phyloP scores from a whole-genome alignment of 495 filamentous ascomycete genomes.

The Penicillium maclennaniae region DNA sequence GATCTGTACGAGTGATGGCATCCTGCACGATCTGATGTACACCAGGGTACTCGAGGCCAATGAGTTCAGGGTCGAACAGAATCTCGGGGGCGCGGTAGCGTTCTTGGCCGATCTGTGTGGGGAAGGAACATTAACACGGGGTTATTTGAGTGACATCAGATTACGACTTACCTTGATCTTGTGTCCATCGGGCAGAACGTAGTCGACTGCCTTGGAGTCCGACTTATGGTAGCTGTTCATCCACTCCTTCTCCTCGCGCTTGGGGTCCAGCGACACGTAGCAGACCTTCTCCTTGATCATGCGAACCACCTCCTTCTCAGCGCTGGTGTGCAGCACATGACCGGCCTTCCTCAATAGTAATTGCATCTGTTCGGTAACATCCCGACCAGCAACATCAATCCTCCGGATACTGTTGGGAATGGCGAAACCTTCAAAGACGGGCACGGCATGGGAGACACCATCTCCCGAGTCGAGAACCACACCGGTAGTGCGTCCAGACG shows the following conservation, averaged over 20 bases:
- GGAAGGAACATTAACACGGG: not conserved
- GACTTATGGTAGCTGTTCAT: conserved; percentile 49
- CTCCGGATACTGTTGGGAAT: conserved; percentile 90
- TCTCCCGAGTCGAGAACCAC: conserved; percentile 95
- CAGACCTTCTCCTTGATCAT: conserved; percentile 92
- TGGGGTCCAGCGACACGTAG: conserved; percentile 90
- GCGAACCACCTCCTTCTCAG: conserved; percentile 95
- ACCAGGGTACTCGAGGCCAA: conserved; percentile 94
- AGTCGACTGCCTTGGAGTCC: conserved; percentile 73
- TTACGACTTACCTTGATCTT: conserved; percentile 68
- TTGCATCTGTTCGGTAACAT: conserved; percentile 96
- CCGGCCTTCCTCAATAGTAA: conserved; percentile 86
- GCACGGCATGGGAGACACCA: conserved; percentile 95
- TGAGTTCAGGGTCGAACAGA: conserved; percentile 94
- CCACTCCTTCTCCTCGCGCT: conserved; percentile 96
- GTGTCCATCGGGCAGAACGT: conserved; percentile 86
- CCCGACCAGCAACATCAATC: conserved; percentile 96
- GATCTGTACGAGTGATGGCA: conserved; percentile 92
- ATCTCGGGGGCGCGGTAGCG: conserved; percentile 96
- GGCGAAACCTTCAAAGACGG: conserved; percentile 96
- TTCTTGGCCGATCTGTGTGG: conserved; percentile 71
- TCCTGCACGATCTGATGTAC: conserved; percentile 98
- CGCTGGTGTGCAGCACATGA: conserved; percentile 93
- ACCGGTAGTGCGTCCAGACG: conserved; percentile 92
- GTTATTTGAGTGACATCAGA: not conserved